Conservation (phyloP, 768 basidiomycete genomes). For the Trametes sanguinea region DNA sequence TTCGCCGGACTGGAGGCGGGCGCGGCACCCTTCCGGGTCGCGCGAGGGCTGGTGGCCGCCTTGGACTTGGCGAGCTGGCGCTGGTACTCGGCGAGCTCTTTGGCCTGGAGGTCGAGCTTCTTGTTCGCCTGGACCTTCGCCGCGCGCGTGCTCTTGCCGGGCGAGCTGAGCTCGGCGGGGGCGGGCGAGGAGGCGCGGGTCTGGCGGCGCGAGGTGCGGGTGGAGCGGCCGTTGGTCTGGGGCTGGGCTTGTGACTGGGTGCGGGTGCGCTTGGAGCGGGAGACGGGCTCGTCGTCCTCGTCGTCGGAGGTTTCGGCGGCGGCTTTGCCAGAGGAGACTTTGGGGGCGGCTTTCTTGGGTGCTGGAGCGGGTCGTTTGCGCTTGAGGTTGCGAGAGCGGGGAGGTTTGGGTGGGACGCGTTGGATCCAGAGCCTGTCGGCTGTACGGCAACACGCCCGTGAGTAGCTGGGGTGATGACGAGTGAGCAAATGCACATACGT, state of each 20-base stretch:
- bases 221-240: conserved; percentile 9
- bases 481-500: conserved; percentile 43
- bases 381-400: conserved; percentile 36
- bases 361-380: conserved; percentile 37
- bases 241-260: not conserved
- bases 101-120: conserved; percentile 68
- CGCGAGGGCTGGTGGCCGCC: conserved; percentile 7
- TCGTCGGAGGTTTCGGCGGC: conserved; percentile 9
- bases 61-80: conserved; percentile 43
- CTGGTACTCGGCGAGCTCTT: conserved; percentile 63
- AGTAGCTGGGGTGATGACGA: conserved; percentile 2
- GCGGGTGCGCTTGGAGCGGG: conserved; percentile 31
- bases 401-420: conserved; percentile 58
- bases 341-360: conserved; percentile 27
- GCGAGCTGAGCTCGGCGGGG: conserved; percentile 25
- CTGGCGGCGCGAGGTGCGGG: conserved; percentile 13
- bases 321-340: conserved; percentile 25
- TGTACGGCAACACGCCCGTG: conserved; percentile 30
- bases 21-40: not conserved
- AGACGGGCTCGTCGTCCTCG: conserved; percentile 29
- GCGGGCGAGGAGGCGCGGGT: conserved; percentile 8
- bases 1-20: conserved; percentile 17
- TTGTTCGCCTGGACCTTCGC: conserved; percentile 74
- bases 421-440: conserved; percentile 88
- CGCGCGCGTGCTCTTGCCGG: conserved; percentile 54